phyloP scores from a whole-genome alignment of 345 rosid genomes.

The Heritiera littoralis region DNA sequence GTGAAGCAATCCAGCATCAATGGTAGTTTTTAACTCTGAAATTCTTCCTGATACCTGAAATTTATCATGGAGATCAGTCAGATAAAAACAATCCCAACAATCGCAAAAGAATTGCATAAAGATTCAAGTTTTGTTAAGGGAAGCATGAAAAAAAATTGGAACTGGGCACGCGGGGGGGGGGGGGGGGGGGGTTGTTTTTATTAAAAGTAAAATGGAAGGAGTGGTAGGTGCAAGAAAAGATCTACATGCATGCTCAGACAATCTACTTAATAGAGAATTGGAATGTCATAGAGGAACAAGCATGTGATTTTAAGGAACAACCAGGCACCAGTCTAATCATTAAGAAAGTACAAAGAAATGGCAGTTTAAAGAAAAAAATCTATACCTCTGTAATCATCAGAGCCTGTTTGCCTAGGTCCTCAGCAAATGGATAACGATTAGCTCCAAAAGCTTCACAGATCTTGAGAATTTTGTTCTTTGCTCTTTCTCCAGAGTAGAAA shows the following conservation, averaged over 20 bases:
- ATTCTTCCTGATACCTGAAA: conserved; percentile 71
- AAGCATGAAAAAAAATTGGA: neutral
- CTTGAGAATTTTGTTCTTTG: conserved; percentile 80
- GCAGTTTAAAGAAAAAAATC: conserved; percentile 4
- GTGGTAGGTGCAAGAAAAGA: neutral
- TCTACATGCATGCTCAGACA: conserved; percentile 3
- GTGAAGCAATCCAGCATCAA: conserved; percentile 67
- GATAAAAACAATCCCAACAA: neutral
- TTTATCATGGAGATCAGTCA: neutral
- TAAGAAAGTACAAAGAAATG: neutral
- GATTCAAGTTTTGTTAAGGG: neutral
- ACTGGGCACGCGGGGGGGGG: neutral
- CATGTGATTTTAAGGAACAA: neutral
- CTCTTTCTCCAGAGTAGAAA: conserved; percentile 92
- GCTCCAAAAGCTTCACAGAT: conserved; percentile 99
- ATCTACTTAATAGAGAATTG: neutral
- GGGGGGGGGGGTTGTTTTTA: neutral
- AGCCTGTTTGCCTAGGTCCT: conserved; percentile 71
- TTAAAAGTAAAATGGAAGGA: neutral
- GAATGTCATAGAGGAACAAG: neutral
- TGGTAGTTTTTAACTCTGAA: conserved; percentile 72
- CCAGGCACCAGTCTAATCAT: conserved; percentile 12
- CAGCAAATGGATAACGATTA: conserved; percentile 86
- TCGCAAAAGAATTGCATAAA: neutral
- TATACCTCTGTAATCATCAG: conserved; percentile 68